Conservation (phyloP, 768 basidiomycete species). For the Mycena alexandri region DNA sequence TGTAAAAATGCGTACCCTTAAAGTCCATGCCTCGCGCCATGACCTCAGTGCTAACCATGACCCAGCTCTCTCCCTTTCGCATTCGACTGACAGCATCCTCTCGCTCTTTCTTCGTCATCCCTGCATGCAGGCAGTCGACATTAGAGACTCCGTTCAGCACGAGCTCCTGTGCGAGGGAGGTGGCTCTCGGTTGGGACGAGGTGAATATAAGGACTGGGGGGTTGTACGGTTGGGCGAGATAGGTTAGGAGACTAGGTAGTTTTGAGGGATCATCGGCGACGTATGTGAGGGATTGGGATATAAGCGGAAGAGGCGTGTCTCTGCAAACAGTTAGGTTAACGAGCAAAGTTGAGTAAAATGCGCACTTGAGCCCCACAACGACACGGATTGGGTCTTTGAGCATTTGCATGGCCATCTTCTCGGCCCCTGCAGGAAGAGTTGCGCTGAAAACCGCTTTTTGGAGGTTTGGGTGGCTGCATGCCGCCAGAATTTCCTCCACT, state of each 20-base stretch:
- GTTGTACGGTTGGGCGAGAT: constrained; percentile 85
- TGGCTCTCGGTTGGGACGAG: constrained; percentile 87
- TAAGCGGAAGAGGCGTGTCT: constrained; percentile 94
- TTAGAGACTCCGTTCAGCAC: constrained; percentile 81
- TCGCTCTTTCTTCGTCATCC: constrained; percentile 87
- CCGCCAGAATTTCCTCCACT: constrained; percentile 86
- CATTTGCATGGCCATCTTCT: constrained; percentile 89
- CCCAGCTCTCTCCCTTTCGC: constrained; percentile 92
- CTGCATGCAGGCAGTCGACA: constrained; percentile 93
- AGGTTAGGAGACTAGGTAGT: constrained; percentile 85
- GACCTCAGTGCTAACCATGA: constrained; percentile 96
- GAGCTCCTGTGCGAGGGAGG: constrained; percentile 85
- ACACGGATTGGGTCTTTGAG: constrained; percentile 89
- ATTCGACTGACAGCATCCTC: constrained; percentile 88
- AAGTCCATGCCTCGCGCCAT: constrained; percentile 99
- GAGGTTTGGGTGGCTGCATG: constrained; percentile 75
- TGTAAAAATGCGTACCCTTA: constrained; percentile 77
- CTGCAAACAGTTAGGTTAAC: constrained; percentile 53
- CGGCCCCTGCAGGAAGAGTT: constrained; percentile 89
- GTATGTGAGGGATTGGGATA: constrained; percentile 89
- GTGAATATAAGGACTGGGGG: constrained; percentile 95
- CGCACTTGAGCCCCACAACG: constrained; percentile 97
- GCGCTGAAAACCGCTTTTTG: constrained; percentile 96
- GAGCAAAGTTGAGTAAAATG: constrained; percentile 26
- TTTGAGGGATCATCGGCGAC: constrained; percentile 97